Evolutionary conservation across 2,329 filamentous ascomycete genomes (phyloP), one percentile per base, ranked within the genome.

Genomic region (Trichoderma sp.): DNA sequence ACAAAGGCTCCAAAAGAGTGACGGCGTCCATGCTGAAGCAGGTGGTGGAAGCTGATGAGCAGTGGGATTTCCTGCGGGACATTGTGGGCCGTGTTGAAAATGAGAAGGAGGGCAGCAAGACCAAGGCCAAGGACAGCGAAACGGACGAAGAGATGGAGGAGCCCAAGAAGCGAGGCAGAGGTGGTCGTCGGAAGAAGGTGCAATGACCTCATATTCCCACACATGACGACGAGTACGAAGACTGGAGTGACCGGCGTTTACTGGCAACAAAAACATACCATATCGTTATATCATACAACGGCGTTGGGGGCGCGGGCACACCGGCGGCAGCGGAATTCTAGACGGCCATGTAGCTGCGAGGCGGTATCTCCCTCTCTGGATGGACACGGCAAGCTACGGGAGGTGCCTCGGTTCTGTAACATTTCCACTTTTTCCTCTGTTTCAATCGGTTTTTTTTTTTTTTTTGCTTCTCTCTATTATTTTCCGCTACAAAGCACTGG

Each of bases 51-150:
- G 89, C 88, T 28, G 92, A 96, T 74, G 92, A 95, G 69, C 92
- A 97, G 74, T 94, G 96, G 80, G 95, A 99, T 78, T 99, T 98
- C 72, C 79, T 99, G 67, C 84, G 87, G 66, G 93, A 98, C 59
- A 97, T 97, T 71, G 93, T 97, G 60, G 85, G 88, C 71, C 94
- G 94, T 74, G 89, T 97, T 0, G 90, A 85, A 68, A 82, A 81
- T 43, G 84, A 88, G 71, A 85, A 85, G 73, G 77, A 78, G 67
- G 75, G 76, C 5, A 71, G 71, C 63, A 76, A 72, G 63, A 73
- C 77, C 26, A 79, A 78, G 63, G 77, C 75, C 60, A 84, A 85
- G 73, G 76, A 86, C 69, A 84, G 79, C 68, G 83, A 83, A 39
- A 84, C 78, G 65, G 82, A 84, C 41, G 82, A 83, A n/a, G 81